Base-by-base conservation (phyloP, 2,329 filamentous ascomycete genomes). In the Neonectria magnoliae region DNA sequence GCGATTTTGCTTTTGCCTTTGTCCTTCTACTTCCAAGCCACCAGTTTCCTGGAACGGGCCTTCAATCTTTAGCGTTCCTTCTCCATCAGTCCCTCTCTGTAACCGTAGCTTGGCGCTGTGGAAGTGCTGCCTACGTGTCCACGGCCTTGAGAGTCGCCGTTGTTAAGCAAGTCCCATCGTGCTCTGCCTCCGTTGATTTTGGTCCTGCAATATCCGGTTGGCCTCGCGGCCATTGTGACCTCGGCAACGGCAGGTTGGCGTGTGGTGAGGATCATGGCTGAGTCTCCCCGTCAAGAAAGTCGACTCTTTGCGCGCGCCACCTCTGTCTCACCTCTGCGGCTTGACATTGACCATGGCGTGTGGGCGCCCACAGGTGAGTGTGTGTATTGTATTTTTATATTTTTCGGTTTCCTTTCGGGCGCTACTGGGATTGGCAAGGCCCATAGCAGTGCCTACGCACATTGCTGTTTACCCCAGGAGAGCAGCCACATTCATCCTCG, bases 401-500 rank as follows among this genome's bases (percentile, higher is more conserved):
- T 31, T 31, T 50, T 31, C 10, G 11, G 18, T 13, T 50, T 31
- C n/a, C 29, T 13, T 51, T 33, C n/a, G 48, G 18, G 16, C 20
- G 29, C 29, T 36, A 31, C 13, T 38, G 20, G 33, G 16, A 2
- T 18, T 31, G 31, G 44, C 31, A 27, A 57, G 7, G 25, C 25
- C 27, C 8, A 44, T 27, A 31, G 48, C 48, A 22, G 14, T 41
- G 20, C 36, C 31, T 14, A 27, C 45, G 16, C 16, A 27, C 31
- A 33, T 6, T 33, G 20, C 16, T 3, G 5, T 41, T 64, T 33
- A 73, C 11, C 52, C 66, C 36, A 76, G 47, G 16, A 76, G 68
- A 45, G 73, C 50, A 9, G 72, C 62, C 25, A 76, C 47, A 22
- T 71, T 64, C 71, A 76, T 76, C 14, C 72, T 63, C 0, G 73